Evolutionary conservation across 371 early-diverging fungal species (phyloP).

Genomic region (Haplosporangium sp.): DNA sequence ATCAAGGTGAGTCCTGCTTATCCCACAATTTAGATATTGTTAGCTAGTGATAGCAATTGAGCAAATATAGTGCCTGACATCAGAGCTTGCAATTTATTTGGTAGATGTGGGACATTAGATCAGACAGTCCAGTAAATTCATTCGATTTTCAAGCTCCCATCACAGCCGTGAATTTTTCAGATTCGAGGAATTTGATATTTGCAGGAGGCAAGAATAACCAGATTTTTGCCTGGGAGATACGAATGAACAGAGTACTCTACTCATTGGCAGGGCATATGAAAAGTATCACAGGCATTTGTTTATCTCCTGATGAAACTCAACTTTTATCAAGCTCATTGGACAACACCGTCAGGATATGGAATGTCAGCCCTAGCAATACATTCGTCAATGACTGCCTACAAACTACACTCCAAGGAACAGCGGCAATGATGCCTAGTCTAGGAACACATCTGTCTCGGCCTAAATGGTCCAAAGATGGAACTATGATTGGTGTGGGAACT

Average conservation of each 20-base stretch:
- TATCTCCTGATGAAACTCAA: conserved; percentile 85
- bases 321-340: conserved; percentile 91
- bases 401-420: conserved; percentile 76
- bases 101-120: conserved; percentile 79
- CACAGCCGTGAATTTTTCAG: conserved; percentile 81
- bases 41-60: too few relatives aligned
- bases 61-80: too few relatives aligned
- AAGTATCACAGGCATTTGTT: conserved; percentile 85
- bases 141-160: conserved; percentile 81
- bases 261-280: conserved; percentile 86
- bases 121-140: conserved; percentile 76
- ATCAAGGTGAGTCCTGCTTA: conserved; percentile 55
- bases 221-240: conserved; percentile 91
- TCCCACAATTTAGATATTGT: too few relatives aligned
- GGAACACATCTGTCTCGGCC: conserved; percentile 93
- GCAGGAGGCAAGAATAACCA: conserved; percentile 90
- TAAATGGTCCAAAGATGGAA: conserved; percentile 91
- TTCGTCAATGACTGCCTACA: conserved; percentile 67
- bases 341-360: conserved; percentile 94
- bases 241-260: conserved; percentile 74
- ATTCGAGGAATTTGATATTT: conserved; percentile 83
- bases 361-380: conserved; percentile 86
- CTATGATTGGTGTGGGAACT: conserved; percentile 89
- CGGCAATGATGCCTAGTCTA: conserved; percentile 86
- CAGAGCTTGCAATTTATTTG: not conserved